Base-by-base conservation (phyloP, 2,329 filamentous ascomycete species). In the Alternaria panax region DNA sequence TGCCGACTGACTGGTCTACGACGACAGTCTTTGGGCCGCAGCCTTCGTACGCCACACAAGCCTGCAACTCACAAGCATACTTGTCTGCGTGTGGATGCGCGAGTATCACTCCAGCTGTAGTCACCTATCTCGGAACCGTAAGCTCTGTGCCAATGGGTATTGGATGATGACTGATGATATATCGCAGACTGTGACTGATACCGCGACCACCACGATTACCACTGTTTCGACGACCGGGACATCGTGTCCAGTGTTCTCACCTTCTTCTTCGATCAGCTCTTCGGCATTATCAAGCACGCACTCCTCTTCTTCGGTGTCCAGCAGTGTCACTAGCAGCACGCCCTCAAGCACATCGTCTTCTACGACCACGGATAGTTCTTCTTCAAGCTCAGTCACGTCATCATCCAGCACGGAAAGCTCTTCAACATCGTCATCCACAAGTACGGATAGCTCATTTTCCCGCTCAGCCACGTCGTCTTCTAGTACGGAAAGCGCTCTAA, bases 41-140 rank as follows among this genome's bases (percentile, higher is more conserved):
- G 20, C 75, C 75, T 22, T 48, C 60, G 2, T 75, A 71, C 59
- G 69, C 66, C 12, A 65, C 63, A 4, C 60, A 51, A 28, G 54
- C 45, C 2, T 75, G 73, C 53, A 34, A 54, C 16, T 27, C 43
- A 8, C 46, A 48, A 12, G 51, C 50, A 11, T 77, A 75, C 53
- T 63, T 63, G 0, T 74, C 71, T 41, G 71, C 67, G 2, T 77
- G 75, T 50, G 54, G 51, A 9, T 77, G 74, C 48, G 60, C 68
- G 28, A 64, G 63, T 2, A 55, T 76, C 14, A 63, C 62, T 4
- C 18, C 63, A 16, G 64, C 53, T 12, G 43, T 43, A 1, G 36
- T 70, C 8, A 69, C 68, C 16, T 56, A 53, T 8, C 57, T 70
- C 18, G 64, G 66, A 40, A 54, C 63, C 9, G 75, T 76, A 65